These are phyloP conservation scores for Benincasa hispida DNA, from an alignment of 306 rosid genomes.

Conservation along the genomic window DNA sequence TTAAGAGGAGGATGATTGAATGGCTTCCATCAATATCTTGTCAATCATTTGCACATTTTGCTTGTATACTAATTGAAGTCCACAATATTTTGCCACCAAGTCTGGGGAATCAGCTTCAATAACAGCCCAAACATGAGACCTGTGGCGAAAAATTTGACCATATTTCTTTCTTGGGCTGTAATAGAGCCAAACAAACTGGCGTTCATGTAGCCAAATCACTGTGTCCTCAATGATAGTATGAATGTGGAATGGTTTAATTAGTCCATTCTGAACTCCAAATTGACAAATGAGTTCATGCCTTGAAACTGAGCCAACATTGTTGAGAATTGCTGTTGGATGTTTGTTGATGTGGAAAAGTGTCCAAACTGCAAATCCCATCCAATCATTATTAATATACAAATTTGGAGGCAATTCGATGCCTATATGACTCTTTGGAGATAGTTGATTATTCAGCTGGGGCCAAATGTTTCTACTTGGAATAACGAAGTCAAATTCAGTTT, in stretches of 20 bases:
- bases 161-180: conserved; percentile 11
- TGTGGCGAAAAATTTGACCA: background rate
- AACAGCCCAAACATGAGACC: background rate
- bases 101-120: conserved; percentile 7
- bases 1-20: background rate
- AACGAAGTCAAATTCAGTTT: background rate
- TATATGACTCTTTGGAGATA: background rate
- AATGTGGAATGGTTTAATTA: background rate
- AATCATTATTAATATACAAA: background rate
- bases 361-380: conserved; percentile 12
- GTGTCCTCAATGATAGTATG: background rate
- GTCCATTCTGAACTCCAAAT: background rate
- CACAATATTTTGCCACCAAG: background rate
- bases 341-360: conserved; percentile 6
- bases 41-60: background rate
- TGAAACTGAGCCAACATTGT: background rate
- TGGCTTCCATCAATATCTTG: background rate
- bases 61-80: background rate
- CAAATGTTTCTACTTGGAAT: background rate
- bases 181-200: conserved; percentile 18
- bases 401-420: background rate
- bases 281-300: conserved; percentile 6
- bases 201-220: background rate
- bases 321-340: background rate
- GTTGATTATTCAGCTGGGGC: background rate